Conservation (phyloP, 2,329 filamentous ascomycete genomes). For the Clarireedia sp. region DNA sequence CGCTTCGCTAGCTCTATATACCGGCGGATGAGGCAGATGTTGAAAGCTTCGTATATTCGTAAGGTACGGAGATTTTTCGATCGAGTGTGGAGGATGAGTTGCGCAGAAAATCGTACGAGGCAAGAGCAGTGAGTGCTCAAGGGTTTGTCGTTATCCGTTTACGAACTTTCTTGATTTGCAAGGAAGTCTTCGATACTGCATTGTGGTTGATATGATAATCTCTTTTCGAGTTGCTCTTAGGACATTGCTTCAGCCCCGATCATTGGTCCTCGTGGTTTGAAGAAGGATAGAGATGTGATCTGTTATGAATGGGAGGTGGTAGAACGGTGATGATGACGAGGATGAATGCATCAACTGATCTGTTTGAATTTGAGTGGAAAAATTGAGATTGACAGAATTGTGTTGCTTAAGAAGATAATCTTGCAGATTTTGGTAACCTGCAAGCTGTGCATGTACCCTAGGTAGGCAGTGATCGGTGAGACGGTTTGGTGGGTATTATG, state of each 20-base stretch:
- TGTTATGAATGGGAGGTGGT: neutral
- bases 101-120: constrained; percentile 8
- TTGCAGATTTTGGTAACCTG: neutral
- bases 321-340: neutral
- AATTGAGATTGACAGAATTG: neutral
- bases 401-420: constrained; percentile 11
- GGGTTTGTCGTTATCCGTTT: constrained; percentile 23
- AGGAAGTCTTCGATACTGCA: constrained; percentile 27
- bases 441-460: neutral
- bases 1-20: neutral
- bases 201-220: constrained; percentile 23
- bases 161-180: constrained; percentile 28
- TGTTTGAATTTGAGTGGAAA: neutral
- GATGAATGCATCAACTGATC: constrained; percentile 10
- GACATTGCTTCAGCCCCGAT: constrained; percentile 24
- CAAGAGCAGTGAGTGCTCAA: constrained; percentile 15
- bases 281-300: constrained; percentile 6
- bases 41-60: neutral
- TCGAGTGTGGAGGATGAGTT: neutral
- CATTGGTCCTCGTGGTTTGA: constrained; percentile 16
- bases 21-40: neutral
- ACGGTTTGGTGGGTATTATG: no score
- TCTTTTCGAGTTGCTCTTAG: constrained; percentile 18
- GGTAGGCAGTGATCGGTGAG: neutral
- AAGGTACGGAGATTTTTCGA: neutral